Base-by-base conservation (phyloP, 495 filamentous ascomycete genomes). In the Penicillium antarcticum region DNA sequence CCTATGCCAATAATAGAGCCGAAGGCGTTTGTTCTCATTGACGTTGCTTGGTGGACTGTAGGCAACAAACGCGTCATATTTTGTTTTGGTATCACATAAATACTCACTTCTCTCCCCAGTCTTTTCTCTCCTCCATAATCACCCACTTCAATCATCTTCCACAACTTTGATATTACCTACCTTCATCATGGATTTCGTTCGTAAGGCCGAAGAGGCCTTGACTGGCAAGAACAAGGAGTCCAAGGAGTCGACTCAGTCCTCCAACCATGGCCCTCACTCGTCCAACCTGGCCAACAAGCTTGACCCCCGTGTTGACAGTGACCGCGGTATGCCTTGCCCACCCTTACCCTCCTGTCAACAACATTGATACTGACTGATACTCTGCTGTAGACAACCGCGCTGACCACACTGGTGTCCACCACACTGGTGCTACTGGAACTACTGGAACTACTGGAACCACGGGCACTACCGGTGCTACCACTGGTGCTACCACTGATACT, bases 231-330 rank as follows among this genome's bases (percentile, higher is more conserved):
- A 48, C 36, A 10, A 39, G 11, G 45, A 48, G 32, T 26, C 38
- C 29, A 19, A 32, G 14, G 38, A 49, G 32, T 54, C 52, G 33
- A 42, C 38, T 16, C 23, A 40, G 48, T 52, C 49, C 16, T 32
- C 55, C 35, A 63, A 61, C 31, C 55, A 56, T 41, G 66, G 66
- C 9, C 67, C 63, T 24, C 74, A 73, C 55, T 53, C 48, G 7
- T 71, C 70, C 19, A 73, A 72, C 46, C 6, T 66, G 21, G 58
- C 57, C 32, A 79, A 77, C 52, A 75, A 76, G 62, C 52, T 66
- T 9, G 78, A 80, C 46, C 78, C 78, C 18, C 69, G 72, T 35
- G 72, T 79, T 3, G 76, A 80, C 45, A 68, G 68, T n/a, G 70
- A 76, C 48, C 46, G 21, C 4, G 59, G 66, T 52, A 48, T 44